Evolutionary conservation across 129 eudicot species (phyloP).

Genomic region (Kitagawia praeruptora): DNA sequence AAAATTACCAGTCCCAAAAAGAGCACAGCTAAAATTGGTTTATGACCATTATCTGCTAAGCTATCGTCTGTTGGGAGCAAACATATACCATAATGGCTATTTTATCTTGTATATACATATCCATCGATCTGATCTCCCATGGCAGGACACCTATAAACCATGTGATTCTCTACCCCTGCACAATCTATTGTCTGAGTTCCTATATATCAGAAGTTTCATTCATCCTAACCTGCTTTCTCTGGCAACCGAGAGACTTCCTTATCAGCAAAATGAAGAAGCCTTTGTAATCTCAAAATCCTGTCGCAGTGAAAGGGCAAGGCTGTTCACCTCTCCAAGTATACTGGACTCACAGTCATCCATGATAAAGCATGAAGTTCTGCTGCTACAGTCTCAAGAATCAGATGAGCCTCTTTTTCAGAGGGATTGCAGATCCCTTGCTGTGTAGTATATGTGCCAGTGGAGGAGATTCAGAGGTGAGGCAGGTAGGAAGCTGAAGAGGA

Average conservation of each 20-base stretch:
- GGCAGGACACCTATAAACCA: neutral
- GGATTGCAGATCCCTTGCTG: constrained; percentile 89
- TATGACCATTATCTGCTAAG: neutral
- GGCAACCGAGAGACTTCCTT: constrained; percentile 60
- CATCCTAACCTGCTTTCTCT: constrained; percentile 24
- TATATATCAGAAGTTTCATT: neutral
- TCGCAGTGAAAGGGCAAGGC: constrained; percentile 95
- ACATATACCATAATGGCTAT: neutral
- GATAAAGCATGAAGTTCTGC: constrained; percentile 97
- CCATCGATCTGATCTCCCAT: neutral
- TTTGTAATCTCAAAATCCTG: constrained; percentile 79
- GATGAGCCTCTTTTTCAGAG: constrained; percentile 54
- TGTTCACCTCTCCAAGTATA: constrained; percentile 76
- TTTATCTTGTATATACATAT: constrained; percentile 1
- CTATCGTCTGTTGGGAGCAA: neutral
- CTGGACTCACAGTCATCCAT: constrained; percentile 98
- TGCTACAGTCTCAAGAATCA: constrained; percentile 66
- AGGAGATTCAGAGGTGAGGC: constrained; percentile 95
- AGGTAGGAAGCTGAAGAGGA: constrained; percentile 87
- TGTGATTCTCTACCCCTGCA: neutral
- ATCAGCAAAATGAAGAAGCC: constrained; percentile 93
- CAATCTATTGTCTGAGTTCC: neutral
- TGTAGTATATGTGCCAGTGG: constrained; percentile 97
- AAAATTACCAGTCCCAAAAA: neutral
- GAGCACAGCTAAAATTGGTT: neutral